These are phyloP conservation scores for Saccharum officinarum DNA, from an alignment of 176 grass and related monocot species.

Conservation along the genomic window DNA sequence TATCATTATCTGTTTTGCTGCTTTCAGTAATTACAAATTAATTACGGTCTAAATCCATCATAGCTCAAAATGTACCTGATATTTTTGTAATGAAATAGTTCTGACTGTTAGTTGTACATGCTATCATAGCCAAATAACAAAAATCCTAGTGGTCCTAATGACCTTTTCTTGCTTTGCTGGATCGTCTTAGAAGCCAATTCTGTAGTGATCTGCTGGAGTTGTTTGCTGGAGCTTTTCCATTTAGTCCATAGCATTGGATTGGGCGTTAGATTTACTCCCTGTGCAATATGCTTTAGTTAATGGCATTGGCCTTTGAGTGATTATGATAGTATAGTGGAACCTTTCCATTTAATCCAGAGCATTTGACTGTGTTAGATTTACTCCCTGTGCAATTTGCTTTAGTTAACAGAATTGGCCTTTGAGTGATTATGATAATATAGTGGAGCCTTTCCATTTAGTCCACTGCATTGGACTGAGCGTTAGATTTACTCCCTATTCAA, in stretches of 20 bases:
- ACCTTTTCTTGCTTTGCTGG: neutral
- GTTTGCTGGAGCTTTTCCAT: neutral
- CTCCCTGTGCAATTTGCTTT: neutral
- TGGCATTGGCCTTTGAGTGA: neutral
- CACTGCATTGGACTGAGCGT: neutral
- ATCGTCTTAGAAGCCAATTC: neutral
- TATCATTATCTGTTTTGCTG: neutral
- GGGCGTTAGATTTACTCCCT: neutral
- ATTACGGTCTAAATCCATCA: neutral
- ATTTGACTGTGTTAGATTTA: neutral
- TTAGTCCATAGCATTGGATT: slow-evolving; percentile 1
- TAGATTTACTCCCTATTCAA: neutral
- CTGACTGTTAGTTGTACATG: neutral
- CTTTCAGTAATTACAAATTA: neutral
- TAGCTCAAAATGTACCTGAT: neutral
- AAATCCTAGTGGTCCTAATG: neutral
- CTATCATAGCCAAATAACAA: neutral
- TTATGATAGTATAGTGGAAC: neutral
- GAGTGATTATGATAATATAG: neutral
- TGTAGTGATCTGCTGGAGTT: slow-evolving; percentile 3
- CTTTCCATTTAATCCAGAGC: slow-evolving; percentile 6
- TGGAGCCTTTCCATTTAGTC: neutral
- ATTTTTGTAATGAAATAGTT: neutral
- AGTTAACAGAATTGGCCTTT: neutral
- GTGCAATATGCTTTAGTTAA: neutral